Conservation (phyloP, 768 basidiomycete species). For the Vishniacozyma victoriae region DNA sequence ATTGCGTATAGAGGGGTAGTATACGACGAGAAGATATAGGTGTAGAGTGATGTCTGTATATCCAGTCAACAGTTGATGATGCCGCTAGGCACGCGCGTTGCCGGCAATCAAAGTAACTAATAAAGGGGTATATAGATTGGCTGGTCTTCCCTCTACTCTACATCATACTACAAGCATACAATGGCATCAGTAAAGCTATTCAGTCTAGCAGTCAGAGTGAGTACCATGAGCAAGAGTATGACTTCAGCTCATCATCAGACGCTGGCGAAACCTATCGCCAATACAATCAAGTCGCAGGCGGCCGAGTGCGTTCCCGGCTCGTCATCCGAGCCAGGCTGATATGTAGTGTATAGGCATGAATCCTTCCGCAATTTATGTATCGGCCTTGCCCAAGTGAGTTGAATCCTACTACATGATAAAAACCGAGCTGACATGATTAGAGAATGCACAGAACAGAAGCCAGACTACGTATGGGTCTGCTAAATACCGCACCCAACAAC, state of each 20-base stretch:
- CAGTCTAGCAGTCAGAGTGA: conserved; percentile 42
- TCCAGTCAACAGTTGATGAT: too few relatives aligned
- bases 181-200: conserved; percentile 47
- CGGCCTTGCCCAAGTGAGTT: conserved; percentile 42
- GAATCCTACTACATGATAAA: not conserved
- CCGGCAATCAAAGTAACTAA: too few relatives aligned
- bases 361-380: conserved; percentile 44
- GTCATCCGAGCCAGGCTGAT: not conserved
- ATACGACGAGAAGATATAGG: too few relatives aligned
- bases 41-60: too few relatives aligned
- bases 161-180: too few relatives aligned
- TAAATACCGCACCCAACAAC: conserved; percentile 41
- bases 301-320: conserved; percentile 27
- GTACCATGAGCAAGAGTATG: conserved; percentile 4
- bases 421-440: conserved; percentile 15
- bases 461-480: conserved; percentile 36
- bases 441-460: conserved; percentile 45
- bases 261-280: conserved; percentile 45
- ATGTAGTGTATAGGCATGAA: conserved; percentile 30
- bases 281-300: conserved; percentile 44
- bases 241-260: conserved; percentile 19
- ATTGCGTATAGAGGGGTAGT: too few relatives aligned
- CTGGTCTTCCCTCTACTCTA: too few relatives aligned
- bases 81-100: too few relatives aligned
- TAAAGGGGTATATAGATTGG: too few relatives aligned